Evolutionary conservation across 441 rosid species (phyloP).

Genomic region (Viola pubescens): DNA sequence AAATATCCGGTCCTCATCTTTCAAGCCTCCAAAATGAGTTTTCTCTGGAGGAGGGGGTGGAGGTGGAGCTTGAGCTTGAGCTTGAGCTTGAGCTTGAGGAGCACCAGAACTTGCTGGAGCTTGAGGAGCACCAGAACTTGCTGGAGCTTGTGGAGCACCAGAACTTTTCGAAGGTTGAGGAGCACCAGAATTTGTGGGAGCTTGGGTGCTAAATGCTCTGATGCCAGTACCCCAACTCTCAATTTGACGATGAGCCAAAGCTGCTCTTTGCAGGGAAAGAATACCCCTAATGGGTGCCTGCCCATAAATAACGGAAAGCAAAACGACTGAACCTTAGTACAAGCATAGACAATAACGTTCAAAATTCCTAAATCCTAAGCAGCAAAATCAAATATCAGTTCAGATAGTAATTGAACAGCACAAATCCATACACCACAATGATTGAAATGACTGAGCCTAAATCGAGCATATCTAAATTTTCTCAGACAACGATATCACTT

Average conservation of each 20-base stretch:
- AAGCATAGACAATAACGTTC: neutral
- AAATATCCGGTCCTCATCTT: constrained; percentile 93
- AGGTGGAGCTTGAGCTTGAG: constrained; percentile 14
- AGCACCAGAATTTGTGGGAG: constrained; percentile 48
- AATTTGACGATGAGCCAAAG: constrained; percentile 33
- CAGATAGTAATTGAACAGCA: too few species aligned
- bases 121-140: constrained; percentile 31
- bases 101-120: constrained; percentile 29
- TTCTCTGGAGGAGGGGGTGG: constrained; percentile 98
- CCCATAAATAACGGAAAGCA: constrained; percentile 2
- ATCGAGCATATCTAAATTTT: too few species aligned
- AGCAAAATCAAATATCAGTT: too few species aligned
- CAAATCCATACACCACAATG: too few species aligned
- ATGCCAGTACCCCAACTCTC: constrained; percentile 41
- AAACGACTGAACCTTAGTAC: neutral
- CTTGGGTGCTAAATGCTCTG: constrained; percentile 72
- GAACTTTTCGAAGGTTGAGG: constrained; percentile 41
- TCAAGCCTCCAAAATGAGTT: constrained; percentile 95
- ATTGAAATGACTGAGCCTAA: too few species aligned
- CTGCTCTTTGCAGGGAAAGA: constrained; percentile 55
- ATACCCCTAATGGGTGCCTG: constrained; percentile 82
- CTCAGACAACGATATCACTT: too few species aligned
- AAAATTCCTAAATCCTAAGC: too few species aligned
- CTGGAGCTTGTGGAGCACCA: constrained; percentile 16
- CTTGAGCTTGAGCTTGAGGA: neutral